A percentile compares a stretch with the other conserved stretches of the same genome.
Evolutionary conservation across 768 basidiomycete species (phyloP).

Genomic region (Lentinula guzmanii): DNA sequence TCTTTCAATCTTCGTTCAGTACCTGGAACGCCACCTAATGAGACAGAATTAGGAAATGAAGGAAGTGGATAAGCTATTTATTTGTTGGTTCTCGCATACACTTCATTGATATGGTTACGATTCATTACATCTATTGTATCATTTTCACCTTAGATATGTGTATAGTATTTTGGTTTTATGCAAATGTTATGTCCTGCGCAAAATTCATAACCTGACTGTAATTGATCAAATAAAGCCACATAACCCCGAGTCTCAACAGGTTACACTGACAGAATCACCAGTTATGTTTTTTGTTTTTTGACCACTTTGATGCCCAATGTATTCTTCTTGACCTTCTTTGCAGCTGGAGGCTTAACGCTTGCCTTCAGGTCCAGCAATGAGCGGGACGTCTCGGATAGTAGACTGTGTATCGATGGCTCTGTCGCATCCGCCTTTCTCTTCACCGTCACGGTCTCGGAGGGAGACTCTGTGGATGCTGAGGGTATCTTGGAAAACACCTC

Average conservation of each 20-base stretch:
- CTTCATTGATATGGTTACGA: background rate
- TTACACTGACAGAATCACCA: too few species aligned
- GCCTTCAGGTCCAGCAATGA: conserved; percentile 22
- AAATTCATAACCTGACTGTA: too few species aligned
- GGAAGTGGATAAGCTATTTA: background rate
- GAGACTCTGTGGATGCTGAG: background rate
- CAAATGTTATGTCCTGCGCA: too few species aligned
- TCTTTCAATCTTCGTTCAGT: conserved; percentile 2
- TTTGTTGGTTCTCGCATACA: background rate
- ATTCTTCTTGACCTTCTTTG: conserved; percentile 24
- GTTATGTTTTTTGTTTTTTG: conserved; percentile 22
- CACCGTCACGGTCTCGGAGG: conserved; percentile 31
- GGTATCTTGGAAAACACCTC: conserved; percentile 77
- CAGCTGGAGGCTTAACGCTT: conserved; percentile 17
- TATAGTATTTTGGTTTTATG: background rate
- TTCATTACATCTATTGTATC: background rate
- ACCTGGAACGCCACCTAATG: background rate
- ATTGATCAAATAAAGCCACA: too few species aligned
- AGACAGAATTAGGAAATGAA: background rate
- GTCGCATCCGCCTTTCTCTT: conserved; percentile 57
- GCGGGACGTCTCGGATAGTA: conserved; percentile 40
- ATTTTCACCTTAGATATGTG: background rate
- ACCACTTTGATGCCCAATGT: conserved; percentile 49
- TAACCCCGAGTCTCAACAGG: too few species aligned
- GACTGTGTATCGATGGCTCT: conserved; percentile 47